A percentile compares a stretch with the other conserved stretches of the same genome.
Conservation (phyloP, 202 grass and related monocot species). For the Panicum virgatum region DNA sequence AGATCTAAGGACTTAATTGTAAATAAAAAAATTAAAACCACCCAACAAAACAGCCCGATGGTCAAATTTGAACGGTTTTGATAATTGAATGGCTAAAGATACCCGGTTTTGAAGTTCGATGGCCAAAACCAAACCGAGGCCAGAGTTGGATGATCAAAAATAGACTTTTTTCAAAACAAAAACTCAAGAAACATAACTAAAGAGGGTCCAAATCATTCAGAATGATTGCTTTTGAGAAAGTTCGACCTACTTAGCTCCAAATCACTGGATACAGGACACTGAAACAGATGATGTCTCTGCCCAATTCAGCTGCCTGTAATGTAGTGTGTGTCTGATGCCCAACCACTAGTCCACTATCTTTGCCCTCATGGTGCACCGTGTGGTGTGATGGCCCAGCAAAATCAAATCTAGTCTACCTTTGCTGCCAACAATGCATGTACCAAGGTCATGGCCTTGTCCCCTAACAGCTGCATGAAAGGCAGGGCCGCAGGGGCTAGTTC, state of each 20-base stretch:
- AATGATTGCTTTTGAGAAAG: neutral
- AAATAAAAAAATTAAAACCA: too few species aligned
- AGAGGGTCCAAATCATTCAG: neutral
- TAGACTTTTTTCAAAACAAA: too few species aligned
- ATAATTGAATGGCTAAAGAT: too few species aligned
- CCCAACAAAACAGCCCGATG: too few species aligned
- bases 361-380: conserved; percentile 16
- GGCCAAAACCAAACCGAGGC: too few species aligned
- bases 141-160: too few species aligned
- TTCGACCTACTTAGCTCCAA: neutral
- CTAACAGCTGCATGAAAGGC: neutral
- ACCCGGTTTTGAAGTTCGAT: too few species aligned
- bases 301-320: conserved; percentile 20
- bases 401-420: conserved; percentile 22
- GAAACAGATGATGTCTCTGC: conserved; percentile 8
- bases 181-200: neutral
- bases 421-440: neutral
- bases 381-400: conserved; percentile 25
- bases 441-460: conserved; percentile 43
- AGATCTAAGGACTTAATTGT: too few species aligned
- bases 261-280: conserved; percentile 3
- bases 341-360: conserved; percentile 14
- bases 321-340: conserved; percentile 13
- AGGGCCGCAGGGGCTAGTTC: neutral
- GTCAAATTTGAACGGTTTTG: too few species aligned